Evolutionary conservation across 768 basidiomycete species (phyloP).

Genomic region (Amanita muscaria): DNA sequence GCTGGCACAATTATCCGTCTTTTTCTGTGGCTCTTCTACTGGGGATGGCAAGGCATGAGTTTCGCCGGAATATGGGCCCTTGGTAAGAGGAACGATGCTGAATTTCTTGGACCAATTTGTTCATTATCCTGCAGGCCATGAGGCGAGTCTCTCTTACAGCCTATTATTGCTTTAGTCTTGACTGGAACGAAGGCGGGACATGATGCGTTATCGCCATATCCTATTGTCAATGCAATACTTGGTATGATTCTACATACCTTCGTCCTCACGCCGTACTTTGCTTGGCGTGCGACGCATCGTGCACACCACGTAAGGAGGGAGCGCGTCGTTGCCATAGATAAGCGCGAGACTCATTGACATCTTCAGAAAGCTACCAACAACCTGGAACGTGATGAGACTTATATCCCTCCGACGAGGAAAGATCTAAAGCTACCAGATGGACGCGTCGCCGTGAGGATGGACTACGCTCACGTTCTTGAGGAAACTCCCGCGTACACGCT

Average conservation of each 20-base stretch:
- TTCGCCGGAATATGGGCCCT: conserved; percentile 38
- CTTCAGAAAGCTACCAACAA: conserved; percentile 36
- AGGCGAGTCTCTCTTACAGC: conserved; percentile 19
- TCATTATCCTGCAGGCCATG: conserved; percentile 27
- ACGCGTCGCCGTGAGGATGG: conserved; percentile 29
- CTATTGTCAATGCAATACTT: conserved; percentile 27
- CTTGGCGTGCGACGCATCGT: conserved; percentile 62
- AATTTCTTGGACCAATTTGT: background rate
- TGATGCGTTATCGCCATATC: conserved; percentile 34
- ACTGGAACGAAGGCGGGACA: conserved; percentile 37
- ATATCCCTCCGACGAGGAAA: conserved; percentile 39
- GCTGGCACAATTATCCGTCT: conserved; percentile 14
- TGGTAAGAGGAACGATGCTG: conserved; percentile 22
- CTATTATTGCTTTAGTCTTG: background rate
- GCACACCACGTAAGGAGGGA: conserved; percentile 48
- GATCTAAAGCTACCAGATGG: conserved; percentile 37
- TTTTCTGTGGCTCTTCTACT: conserved; percentile 36
- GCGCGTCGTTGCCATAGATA: background rate
- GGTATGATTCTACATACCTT: conserved; percentile 37
- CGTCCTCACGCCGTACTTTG: conserved; percentile 49
- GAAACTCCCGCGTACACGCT: conserved; percentile 44
- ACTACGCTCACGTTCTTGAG: conserved; percentile 39
- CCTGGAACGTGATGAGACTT: conserved; percentile 70
- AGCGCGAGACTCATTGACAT: background rate
- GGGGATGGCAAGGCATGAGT: conserved; percentile 41